Conservation (phyloP, 2,329 filamentous ascomycete genomes). For the Leptoxyphium fumago region DNA sequence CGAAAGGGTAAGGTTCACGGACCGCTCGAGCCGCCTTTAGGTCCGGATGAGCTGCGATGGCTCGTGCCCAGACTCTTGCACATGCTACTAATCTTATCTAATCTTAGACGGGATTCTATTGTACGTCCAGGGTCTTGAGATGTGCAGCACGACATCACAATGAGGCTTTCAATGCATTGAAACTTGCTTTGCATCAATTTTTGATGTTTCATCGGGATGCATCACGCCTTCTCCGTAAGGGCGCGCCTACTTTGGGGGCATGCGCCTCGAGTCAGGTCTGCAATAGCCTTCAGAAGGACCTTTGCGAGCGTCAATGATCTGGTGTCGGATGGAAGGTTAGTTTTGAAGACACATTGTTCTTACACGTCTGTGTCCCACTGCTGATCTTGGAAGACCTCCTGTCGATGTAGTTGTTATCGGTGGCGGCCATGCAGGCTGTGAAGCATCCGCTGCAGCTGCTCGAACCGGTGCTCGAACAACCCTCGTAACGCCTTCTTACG, state of each 20-base stretch:
- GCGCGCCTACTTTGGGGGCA: conserved; percentile 32
- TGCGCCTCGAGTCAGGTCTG: conserved; percentile 31
- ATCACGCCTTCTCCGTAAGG: conserved; percentile 15
- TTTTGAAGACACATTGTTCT: not conserved
- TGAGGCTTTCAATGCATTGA: no score
- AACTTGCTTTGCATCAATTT: no score
- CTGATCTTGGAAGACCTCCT: conserved; percentile 5
- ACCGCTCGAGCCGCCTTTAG: not conserved
- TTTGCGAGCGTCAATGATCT: conserved; percentile 32
- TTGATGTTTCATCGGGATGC: conserved; percentile 3
- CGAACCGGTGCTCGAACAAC: conserved; percentile 78
- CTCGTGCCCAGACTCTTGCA: no score
- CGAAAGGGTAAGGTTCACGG: not conserved
- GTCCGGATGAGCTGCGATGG: not conserved
- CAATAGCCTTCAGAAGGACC: conserved; percentile 19
- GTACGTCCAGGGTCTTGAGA: no score
- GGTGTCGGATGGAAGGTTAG: conserved; percentile 11
- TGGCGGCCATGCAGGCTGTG: conserved; percentile 86
- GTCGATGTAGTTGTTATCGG: conserved; percentile 86
- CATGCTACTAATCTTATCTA: not conserved
- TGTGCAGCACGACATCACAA: no score
- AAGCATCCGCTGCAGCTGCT: conserved; percentile 83
- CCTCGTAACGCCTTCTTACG: conserved; percentile 71
- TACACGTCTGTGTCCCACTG: not conserved
- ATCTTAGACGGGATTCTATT: not conserved